Conservation (phyloP, 768 basidiomycete species). For the Mycena sanguinolenta region DNA sequence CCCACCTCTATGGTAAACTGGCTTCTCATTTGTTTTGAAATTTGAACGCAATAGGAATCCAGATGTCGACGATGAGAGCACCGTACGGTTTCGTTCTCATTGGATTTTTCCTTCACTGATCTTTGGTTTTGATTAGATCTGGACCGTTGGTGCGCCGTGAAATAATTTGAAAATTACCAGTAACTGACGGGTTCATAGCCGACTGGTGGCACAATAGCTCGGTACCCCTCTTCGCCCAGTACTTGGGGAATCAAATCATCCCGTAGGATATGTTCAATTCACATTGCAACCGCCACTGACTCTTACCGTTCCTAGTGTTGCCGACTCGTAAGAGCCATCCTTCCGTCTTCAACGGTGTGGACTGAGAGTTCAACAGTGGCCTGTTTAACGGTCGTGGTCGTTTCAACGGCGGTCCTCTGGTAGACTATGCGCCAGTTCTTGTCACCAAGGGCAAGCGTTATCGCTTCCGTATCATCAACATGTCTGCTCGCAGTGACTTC, state of each 20-base stretch:
- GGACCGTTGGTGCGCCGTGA: constrained; percentile 38
- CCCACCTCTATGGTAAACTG: constrained; percentile 15
- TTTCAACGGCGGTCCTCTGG: constrained; percentile 44
- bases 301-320: no score
- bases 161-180: constrained; percentile 37
- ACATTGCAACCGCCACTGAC: no score
- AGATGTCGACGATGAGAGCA: constrained; percentile 43
- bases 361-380: no score
- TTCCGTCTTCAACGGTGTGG: no score
- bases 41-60: not conserved
- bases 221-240: no score
- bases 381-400: no score
- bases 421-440: constrained; percentile 47
- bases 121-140: constrained; percentile 36
- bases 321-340: no score
- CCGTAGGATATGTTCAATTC: no score
- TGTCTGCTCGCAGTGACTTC: constrained; percentile 50
- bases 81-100: constrained; percentile 36
- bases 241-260: no score
- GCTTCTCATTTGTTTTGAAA: not conserved
- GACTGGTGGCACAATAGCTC: constrained; percentile 43
- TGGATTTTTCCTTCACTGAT: not conserved
- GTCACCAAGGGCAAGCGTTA: constrained; percentile 50
- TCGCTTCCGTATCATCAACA: constrained; percentile 56
- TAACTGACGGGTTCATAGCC: no score